Percentiles rank a stretch among this genome's conserved stretches.
Evolutionary conservation across 2,329 filamentous ascomycete genomes (phyloP).

Genomic region (Cladosporium austrohemisphaericum): DNA sequence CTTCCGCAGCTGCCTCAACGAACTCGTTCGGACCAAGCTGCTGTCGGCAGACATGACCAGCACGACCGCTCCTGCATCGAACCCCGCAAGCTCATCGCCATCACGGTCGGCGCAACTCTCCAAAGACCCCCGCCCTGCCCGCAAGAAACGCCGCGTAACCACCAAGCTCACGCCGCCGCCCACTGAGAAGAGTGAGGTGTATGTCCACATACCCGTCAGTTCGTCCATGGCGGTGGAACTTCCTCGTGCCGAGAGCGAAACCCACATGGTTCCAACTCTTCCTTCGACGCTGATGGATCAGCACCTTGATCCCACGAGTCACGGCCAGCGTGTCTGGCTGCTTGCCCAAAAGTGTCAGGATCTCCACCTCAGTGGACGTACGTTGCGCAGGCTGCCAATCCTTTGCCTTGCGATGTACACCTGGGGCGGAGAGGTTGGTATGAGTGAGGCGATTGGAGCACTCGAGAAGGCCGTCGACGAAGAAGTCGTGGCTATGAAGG

Average conservation of each 20-base stretch:
- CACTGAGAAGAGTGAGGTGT: neutral
- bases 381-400: slow-evolving; percentile 40
- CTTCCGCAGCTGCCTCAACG: slow-evolving; percentile 46
- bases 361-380: slow-evolving; percentile 38
- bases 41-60: slow-evolving; percentile 25
- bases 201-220: neutral
- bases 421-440: slow-evolving; percentile 31
- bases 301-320: slow-evolving; percentile 21
- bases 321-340: slow-evolving; percentile 29
- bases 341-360: slow-evolving; percentile 35
- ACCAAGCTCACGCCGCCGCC: neutral
- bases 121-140: neutral
- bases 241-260: neutral
- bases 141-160: neutral
- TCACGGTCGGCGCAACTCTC: neutral
- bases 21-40: slow-evolving; percentile 39
- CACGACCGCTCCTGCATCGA: neutral
- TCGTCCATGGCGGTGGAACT: neutral
- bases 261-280: slow-evolving; percentile 25
- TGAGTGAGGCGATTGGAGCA: slow-evolving; percentile 39
- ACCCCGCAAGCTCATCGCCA: neutral
- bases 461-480: slow-evolving; percentile 35
- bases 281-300: slow-evolving; percentile 29
- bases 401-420: slow-evolving; percentile 41
- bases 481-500: slow-evolving; percentile 24